Percentiles rank a stretch among this genome's conserved stretches.
Conservation (phyloP, 2,329 filamentous ascomycete genomes). For the Aspergillus transmontanensis region DNA sequence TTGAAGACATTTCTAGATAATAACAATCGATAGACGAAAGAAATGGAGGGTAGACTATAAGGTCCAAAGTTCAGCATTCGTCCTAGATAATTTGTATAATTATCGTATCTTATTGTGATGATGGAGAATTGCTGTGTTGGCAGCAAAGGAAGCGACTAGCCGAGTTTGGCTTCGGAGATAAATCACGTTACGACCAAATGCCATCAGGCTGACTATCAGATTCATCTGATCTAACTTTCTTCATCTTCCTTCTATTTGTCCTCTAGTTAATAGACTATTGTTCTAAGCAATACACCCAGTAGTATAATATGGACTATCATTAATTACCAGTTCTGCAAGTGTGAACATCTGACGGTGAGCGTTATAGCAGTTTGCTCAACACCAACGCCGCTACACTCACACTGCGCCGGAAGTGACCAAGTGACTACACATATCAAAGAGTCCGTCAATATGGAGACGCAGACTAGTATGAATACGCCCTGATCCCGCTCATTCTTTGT, state of each 20-base stretch:
- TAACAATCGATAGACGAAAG: too few relatives aligned
- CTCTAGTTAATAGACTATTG: neutral
- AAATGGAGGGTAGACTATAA: too few relatives aligned
- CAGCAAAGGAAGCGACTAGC: neutral
- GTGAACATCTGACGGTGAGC: neutral
- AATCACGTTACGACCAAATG: neutral
- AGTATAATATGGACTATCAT: neutral
- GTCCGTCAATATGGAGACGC: neutral
- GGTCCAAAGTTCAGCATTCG: too few relatives aligned
- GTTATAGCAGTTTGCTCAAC: neutral
- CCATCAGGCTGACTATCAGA: neutral
- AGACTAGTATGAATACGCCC: neutral
- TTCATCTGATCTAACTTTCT: neutral
- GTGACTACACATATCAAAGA: neutral
- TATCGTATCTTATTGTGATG: neutral
- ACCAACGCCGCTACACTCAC: neutral
- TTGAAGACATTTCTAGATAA: too few relatives aligned
- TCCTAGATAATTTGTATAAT: too few relatives aligned
- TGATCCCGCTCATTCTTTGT: neutral
- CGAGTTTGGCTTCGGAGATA: neutral
- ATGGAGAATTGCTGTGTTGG: neutral
- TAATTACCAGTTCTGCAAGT: neutral
- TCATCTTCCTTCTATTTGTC: neutral
- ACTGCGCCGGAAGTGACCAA: neutral
- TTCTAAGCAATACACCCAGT: neutral